Percentiles rank a stretch among this genome's conserved stretches.
These are phyloP conservation scores for Adansonia digitata DNA, from an alignment of 345 rosid genomes.

Conservation along the genomic window DNA sequence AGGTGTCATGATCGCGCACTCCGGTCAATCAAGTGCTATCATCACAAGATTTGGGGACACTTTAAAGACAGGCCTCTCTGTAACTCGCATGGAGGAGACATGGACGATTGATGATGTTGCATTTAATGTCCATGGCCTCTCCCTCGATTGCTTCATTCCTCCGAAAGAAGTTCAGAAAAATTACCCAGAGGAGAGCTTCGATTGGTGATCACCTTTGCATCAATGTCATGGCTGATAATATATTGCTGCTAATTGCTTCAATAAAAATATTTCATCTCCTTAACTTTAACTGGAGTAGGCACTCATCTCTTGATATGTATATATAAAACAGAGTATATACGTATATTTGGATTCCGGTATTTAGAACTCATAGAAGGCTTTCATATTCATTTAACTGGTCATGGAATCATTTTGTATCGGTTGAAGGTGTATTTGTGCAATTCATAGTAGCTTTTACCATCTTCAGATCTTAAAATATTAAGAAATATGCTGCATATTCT, in stretches of 20 bases:
- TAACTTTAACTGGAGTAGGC: conserved; percentile 6
- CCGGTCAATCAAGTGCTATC: conserved; percentile 63
- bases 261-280: not conserved
- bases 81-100: conserved; percentile 76
- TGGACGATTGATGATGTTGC: conserved; percentile 89
- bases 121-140: conserved; percentile 73
- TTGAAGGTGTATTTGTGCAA: not conserved
- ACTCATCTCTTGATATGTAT: not conserved
- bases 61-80: conserved; percentile 58
- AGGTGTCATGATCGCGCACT: conserved; percentile 77
- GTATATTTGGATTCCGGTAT: not conserved
- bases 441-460: not conserved
- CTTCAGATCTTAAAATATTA: not conserved
- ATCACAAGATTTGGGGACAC: conserved; percentile 84
- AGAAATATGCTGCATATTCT: not conserved
- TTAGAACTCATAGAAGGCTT: not conserved
- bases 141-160: conserved; percentile 80
- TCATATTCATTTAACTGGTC: not conserved
- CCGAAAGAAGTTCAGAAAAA: conserved; percentile 61
- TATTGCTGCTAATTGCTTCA: not conserved
- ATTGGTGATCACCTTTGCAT: conserved; percentile 31
- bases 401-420: conserved; percentile 10
- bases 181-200: conserved; percentile 31
- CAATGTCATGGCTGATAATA: not conserved
- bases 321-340: conserved; percentile 4